These are phyloP conservation scores for Russula dissimulans DNA, from an alignment of 768 basidiomycete genomes.

Conservation along the genomic window DNA sequence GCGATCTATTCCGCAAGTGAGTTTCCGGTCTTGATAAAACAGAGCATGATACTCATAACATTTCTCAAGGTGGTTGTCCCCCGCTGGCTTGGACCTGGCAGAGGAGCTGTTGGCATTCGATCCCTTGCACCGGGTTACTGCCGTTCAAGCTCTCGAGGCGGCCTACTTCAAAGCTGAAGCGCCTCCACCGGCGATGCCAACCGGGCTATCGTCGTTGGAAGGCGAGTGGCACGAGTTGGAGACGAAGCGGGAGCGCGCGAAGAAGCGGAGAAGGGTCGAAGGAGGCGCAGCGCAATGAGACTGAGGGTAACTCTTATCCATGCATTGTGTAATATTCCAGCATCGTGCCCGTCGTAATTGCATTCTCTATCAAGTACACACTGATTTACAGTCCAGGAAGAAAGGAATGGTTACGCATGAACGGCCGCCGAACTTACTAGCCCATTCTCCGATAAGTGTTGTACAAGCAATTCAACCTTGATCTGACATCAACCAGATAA, in stretches of 20 bases:
- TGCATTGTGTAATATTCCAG: slow-evolving; percentile 24
- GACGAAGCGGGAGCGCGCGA: slow-evolving; percentile 84
- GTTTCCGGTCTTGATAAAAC: slow-evolving; percentile 16
- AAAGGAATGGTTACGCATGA: slow-evolving; percentile 9
- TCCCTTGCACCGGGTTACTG: slow-evolving; percentile 67
- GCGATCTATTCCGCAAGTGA: slow-evolving; percentile 80
- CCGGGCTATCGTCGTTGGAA: slow-evolving; percentile 71
- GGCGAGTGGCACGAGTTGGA: slow-evolving; percentile 99
- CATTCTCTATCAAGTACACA: slow-evolving; percentile 12
- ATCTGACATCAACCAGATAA: slow-evolving; percentile 6
- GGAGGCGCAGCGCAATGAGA: slow-evolving; percentile 14
- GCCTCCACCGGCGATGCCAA: slow-evolving; percentile 63
- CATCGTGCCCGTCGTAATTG: slow-evolving; percentile 15
- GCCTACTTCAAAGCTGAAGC: slow-evolving; percentile 80
- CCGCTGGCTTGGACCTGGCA: slow-evolving; percentile 80
- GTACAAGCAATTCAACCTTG: slow-evolving; percentile 82
- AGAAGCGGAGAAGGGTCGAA: slow-evolving; percentile 63
- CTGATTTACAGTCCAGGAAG: background rate
- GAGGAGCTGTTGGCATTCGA: slow-evolving; percentile 75
- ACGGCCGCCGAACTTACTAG: slow-evolving; percentile 37
- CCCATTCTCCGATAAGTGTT: slow-evolving; percentile 65
- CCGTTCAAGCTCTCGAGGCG: slow-evolving; percentile 68
- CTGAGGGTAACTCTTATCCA: slow-evolving; percentile 19
- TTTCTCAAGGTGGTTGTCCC: slow-evolving; percentile 65
- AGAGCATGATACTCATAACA: background rate